Base-by-base conservation (phyloP, 352 stramenopile genomes). In the Peronospora farinosa region DNA sequence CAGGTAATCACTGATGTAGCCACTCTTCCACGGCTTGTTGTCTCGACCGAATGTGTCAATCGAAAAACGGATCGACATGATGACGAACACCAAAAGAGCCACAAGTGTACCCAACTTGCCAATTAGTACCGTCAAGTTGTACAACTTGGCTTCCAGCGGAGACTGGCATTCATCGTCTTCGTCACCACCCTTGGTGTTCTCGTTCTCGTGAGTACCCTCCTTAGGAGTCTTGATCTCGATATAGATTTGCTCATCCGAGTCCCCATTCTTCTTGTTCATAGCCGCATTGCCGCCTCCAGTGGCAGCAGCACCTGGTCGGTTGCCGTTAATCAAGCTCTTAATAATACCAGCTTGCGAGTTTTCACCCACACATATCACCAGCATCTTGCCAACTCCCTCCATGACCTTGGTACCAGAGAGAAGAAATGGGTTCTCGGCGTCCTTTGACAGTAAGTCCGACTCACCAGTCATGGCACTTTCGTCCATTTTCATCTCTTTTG, bases 331-430 rank as follows among this genome's bases (percentile, higher is more conserved):
- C 8, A 86, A 55, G 15, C 51, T 72, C 45, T 80, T 79, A 57
- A 97, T 97, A 40, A 92, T 90, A 44, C 91, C 90, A 47, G 88
- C 92, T 50, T 96, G 86, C 25, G 72, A 95, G 61, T 96, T 59
- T 33, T 84, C 81, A 16, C 94, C 92, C 12, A 98, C 92, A 21
- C 88, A 93, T 27, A 95, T 75, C 7, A 96, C 88, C 25, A 98
- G 69, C 74, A 97, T 96, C 49, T 84, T 79, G 32, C 73, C 88
- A 2, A 86, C 71, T n/a, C 94, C 94, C 43, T 92, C 83, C 61
- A 92, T 94, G 11, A 96, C 79, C 27, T 91, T 93, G 30, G 90
- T 97, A 31, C 89, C 92, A 7, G 83, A 96, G 7, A 97, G 68
- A 21, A 98, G 54, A 52, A 96, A 95, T 5, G 86, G 84, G 53